phyloP scores from a whole-genome alignment of 148 eudicot species.

The Rhododendron mucronatum region DNA sequence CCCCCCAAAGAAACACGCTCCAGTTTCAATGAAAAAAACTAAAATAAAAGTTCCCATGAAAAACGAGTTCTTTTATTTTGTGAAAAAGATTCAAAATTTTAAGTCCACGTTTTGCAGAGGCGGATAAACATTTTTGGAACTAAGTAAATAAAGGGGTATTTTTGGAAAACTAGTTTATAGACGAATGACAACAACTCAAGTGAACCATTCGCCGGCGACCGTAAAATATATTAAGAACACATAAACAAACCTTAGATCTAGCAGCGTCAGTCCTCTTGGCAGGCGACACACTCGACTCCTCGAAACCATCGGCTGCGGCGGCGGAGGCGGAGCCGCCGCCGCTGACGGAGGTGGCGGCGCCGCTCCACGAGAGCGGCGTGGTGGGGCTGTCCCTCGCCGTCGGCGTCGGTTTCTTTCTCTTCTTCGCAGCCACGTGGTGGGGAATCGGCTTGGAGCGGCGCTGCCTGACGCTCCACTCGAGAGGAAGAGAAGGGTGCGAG shows the following conservation, averaged over 20 bases:
- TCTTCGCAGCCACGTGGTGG: background rate
- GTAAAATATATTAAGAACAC: background rate
- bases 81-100: no score
- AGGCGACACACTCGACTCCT: slow-evolving; percentile 29
- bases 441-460: slow-evolving; percentile 23
- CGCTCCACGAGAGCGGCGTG: slow-evolving; percentile 53
- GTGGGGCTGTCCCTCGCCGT: slow-evolving; percentile 38
- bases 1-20: background rate
- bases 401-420: background rate
- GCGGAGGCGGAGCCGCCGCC: slow-evolving; percentile 7
- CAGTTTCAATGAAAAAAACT: background rate
- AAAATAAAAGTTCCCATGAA: background rate
- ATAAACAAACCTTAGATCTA: slow-evolving; percentile 43
- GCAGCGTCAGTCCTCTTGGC: slow-evolving; percentile 8
- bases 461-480: slow-evolving; percentile 37
- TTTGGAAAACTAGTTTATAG: background rate
- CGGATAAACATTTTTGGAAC: background rate
- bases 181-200: slow-evolving; percentile 10
- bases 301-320: slow-evolving; percentile 22
- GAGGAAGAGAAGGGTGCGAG: slow-evolving; percentile 8
- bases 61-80: background rate
- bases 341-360: slow-evolving; percentile 34
- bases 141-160: slow-evolving; percentile 5
- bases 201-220: slow-evolving; percentile 10
- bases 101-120: no score